phyloP scores from a whole-genome alignment of 495 filamentous ascomycete species.

The Tuber brumale region DNA sequence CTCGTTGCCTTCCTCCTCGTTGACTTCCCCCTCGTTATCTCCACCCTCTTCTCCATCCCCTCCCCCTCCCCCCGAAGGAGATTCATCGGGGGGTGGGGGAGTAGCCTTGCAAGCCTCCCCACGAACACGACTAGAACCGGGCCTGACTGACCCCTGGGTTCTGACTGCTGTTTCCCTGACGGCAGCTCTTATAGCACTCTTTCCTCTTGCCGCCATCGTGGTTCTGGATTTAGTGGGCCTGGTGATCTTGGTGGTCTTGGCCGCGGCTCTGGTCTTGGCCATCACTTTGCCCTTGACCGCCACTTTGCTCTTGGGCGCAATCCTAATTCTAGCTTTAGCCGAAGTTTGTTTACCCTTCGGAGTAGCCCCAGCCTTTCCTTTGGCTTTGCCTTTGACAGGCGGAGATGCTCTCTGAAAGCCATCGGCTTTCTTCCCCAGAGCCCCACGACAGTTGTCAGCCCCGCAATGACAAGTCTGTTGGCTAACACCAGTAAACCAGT shows the following conservation, averaged over 20 bases:
- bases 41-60: background rate
- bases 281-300: background rate
- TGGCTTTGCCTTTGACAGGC: constrained; percentile 46
- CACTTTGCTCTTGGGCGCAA: background rate
- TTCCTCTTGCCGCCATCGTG: background rate
- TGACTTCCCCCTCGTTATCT: background rate
- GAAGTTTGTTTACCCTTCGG: constrained; percentile 46
- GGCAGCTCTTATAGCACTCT: constrained; percentile 1
- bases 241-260: background rate
- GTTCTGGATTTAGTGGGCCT: background rate
- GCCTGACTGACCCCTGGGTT: constrained; percentile 44
- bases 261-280: background rate
- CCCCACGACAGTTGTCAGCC: constrained; percentile 65
- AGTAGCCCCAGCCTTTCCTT: constrained; percentile 47
- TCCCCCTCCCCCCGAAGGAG: background rate
- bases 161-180: constrained; percentile 43
- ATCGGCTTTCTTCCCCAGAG: constrained; percentile 53
- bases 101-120: background rate
- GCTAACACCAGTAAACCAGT: constrained; percentile 47
- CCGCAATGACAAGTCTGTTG: constrained; percentile 74
- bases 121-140: constrained; percentile 2
- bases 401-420: constrained; percentile 30
- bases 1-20: background rate
- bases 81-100: background rate
- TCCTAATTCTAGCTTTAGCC: background rate